These are phyloP conservation scores for Aureobasidium sp. DNA, from an alignment of 2,329 filamentous ascomycete genomes.

Conservation along the genomic window DNA sequence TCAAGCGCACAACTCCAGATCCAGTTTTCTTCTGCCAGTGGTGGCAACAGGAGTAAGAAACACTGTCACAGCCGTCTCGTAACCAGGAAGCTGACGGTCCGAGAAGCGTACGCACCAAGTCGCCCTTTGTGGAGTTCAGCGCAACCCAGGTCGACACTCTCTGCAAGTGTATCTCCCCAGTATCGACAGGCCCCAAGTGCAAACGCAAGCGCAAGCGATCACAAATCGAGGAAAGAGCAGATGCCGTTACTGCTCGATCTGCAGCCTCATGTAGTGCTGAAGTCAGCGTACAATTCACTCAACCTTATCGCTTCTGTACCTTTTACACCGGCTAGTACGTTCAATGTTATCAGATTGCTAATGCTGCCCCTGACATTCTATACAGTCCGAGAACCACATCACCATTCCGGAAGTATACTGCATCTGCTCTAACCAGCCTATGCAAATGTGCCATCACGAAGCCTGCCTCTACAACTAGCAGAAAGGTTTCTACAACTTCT, in stretches of 20 bases:
- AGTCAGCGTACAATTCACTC: background rate
- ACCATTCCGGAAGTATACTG: background rate
- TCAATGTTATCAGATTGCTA: too few species aligned
- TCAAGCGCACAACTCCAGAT: background rate
- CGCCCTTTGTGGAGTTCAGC: background rate
- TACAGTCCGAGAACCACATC: background rate
- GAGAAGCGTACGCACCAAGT: background rate
- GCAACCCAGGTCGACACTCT: background rate
- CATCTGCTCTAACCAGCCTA: background rate
- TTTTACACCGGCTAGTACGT: background rate
- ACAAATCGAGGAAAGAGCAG: background rate
- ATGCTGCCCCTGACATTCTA: background rate
- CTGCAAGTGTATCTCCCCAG: background rate
- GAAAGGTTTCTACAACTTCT: background rate
- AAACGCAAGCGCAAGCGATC: conserved; percentile 3
- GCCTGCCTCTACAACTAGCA: background rate
- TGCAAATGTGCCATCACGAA: background rate
- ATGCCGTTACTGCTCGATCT: background rate
- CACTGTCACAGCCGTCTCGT: background rate
- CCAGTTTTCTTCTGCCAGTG: background rate
- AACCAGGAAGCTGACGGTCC: background rate
- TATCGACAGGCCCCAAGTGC: background rate
- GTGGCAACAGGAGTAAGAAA: background rate
- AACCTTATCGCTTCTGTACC: conserved; percentile 1
- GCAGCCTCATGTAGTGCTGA: background rate